These are phyloP conservation scores for Gastrodia elata DNA, from an alignment of 106 monocot species.

Conservation along the genomic window DNA sequence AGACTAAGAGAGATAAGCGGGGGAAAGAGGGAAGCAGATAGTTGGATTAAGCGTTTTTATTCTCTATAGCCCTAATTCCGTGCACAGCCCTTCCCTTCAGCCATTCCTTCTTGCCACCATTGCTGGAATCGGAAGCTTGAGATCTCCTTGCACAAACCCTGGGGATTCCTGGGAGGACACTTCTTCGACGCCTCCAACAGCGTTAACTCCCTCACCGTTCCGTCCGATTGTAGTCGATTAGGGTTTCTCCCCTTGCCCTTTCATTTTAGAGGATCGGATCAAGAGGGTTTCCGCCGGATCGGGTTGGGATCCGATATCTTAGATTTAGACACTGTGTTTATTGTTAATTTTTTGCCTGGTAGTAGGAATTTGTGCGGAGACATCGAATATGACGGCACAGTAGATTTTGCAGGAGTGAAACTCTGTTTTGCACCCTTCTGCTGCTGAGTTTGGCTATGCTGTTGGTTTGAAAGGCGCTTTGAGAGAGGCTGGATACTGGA, in stretches of 20 bases:
- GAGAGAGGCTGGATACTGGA: not conserved
- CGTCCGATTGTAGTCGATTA: not conserved
- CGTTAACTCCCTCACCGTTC: not conserved
- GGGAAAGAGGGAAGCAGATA: not conserved
- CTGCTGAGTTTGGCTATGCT: not conserved
- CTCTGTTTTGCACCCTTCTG: not conserved
- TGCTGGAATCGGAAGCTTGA: constrained; percentile 9
- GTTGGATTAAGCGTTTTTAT: not conserved
- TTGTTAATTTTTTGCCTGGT: not conserved
- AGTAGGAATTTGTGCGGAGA: not conserved
- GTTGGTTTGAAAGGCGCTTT: not conserved
- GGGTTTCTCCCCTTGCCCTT: not conserved
- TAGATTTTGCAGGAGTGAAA: not conserved
- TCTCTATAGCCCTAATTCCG: constrained; percentile 3
- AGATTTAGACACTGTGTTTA: not conserved
- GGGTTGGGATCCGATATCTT: not conserved
- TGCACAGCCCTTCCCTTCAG: not conserved
- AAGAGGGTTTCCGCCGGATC: not conserved
- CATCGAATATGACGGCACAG: constrained; percentile 19
- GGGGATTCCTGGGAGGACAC: not conserved
- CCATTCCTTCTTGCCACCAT: not conserved
- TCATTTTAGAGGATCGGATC: not conserved
- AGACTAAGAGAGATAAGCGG: not conserved
- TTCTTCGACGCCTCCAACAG: not conserved
- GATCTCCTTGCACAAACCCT: not conserved